Evolutionary conservation across 805 yeast genomes (phyloP), one percentile per base, ranked within the genome.

Genomic region (Grigorovia humatica): DNA sequence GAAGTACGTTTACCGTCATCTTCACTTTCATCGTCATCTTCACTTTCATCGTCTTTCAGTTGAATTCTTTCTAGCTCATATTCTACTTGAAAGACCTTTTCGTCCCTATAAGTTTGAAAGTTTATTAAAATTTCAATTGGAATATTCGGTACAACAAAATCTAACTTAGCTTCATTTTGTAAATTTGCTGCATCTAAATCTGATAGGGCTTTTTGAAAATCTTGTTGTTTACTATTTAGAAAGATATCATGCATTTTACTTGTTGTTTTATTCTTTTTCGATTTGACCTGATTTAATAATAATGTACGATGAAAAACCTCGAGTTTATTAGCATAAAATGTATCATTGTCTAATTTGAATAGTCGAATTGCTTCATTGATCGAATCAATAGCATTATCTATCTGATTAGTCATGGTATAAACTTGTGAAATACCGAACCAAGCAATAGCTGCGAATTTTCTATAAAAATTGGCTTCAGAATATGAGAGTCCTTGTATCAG

Each of bases 341-440:
- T 11, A 20, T 51, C 52, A 27, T 55, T 54, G 41, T 56, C 62
- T 19, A 53, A 5, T 13, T 54, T 53, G 47, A 58, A 58, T 12
- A 60, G 44, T 23, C 53, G 54, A 5, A 57, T 51, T 5, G 60
- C 52, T 35, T 59, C 56, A 30, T 50, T 48, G n/a, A 58, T 40
- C 6, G 66, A 61, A 23, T 57, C 59, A 11, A 56, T 46, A 1
- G 66, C 61, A 40, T 53, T 55, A 17, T 54, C 53, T 8, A 57
- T 43, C 42, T 60, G 56, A 29, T 50, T 51, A 9, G 60, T 53
- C 5, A 58, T 56, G 9, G 57, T 53, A 41, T 61, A 59, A 6
- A 59, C 63, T 45, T 63, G 64, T 3, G 66, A 59, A 12, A 61
- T 54, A 15, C 68, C 68, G 49, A 58, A 60, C 65, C 64, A 64